Percentiles rank a stretch among this genome's conserved stretches.
phyloP scores from a whole-genome alignment of 495 filamentous ascomycete species.

The Pseudotulostoma volvatum region DNA sequence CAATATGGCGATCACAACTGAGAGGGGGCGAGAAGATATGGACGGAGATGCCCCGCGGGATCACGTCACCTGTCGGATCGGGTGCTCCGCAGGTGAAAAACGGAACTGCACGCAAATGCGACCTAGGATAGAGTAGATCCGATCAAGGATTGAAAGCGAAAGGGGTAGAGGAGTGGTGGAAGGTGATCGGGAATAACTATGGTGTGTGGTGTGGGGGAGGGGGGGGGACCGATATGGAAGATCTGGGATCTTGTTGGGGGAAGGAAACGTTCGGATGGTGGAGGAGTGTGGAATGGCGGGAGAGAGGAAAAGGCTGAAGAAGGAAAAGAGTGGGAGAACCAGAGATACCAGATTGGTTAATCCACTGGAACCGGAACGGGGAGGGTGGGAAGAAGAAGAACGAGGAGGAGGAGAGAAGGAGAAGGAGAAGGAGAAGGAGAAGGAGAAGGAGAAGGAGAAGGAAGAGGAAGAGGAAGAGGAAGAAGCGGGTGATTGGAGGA shows the following conservation, averaged over 20 bases:
- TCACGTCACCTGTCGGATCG: too few relatives aligned
- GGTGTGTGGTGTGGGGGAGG: constrained; percentile 11
- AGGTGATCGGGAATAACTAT: constrained; percentile 21
- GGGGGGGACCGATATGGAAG: too few relatives aligned
- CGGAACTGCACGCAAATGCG: too few relatives aligned
- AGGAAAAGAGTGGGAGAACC: constrained; percentile 5
- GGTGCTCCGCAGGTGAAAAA: too few relatives aligned
- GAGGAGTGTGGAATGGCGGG: constrained; percentile 7
- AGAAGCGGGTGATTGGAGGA: constrained; percentile 10
- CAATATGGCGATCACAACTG: too few relatives aligned
- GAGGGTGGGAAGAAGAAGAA: constrained; percentile 18
- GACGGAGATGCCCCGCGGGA: too few relatives aligned
- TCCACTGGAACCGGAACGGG: constrained; percentile 11
- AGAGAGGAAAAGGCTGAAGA: constrained; percentile 3
- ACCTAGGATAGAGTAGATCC: too few relatives aligned
- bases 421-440: background rate
- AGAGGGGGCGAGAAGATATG: too few relatives aligned
- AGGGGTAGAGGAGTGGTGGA: constrained; percentile 22
- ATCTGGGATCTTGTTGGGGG: too few relatives aligned
- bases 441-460: background rate
- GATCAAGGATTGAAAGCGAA: too few relatives aligned
- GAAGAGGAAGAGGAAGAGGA: constrained; percentile 11
- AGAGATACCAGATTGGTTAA: constrained; percentile 12
- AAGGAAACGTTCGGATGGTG: too few relatives aligned
- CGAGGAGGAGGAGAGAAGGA: constrained; percentile 13